Conservation (phyloP, 2,329 filamentous ascomycete species). For the Cercospora citrullina region DNA sequence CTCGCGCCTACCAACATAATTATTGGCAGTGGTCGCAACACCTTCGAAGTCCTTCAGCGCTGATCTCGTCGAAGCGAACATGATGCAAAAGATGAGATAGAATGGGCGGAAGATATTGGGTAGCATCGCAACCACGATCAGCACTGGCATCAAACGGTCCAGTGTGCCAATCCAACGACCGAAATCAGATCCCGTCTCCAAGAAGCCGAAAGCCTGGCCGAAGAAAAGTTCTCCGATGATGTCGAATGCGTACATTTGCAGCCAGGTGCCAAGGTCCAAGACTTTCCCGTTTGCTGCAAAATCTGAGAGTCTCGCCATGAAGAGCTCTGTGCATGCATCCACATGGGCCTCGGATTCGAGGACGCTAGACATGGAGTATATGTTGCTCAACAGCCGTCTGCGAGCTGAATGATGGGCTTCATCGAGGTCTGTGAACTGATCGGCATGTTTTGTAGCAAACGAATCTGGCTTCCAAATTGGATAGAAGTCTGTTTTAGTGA, state of each 20-base stretch:
- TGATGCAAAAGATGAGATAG: background rate
- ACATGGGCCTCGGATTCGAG: conserved; percentile 4
- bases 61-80: background rate
- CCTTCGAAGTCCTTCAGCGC: background rate
- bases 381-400: background rate
- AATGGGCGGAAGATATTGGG: background rate
- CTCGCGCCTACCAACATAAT: background rate
- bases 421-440: conserved; percentile 4
- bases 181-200: conserved; percentile 13
- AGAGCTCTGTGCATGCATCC: background rate
- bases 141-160: background rate
- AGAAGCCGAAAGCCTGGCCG: conserved; percentile 15
- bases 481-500: background rate
- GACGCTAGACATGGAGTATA: background rate
- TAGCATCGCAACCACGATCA: background rate
- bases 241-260: conserved; percentile 2
- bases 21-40: background rate
- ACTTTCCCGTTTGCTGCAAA: background rate
- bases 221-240: conserved; percentile 14
- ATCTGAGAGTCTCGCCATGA: background rate
- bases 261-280: conserved; percentile 1
- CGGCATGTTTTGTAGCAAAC: background rate
- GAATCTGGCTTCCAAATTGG: background rate
- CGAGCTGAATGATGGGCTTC: background rate
- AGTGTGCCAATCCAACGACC: background rate